Evolutionary conservation across 371 early-diverging fungal species (phyloP).

Genomic region (Mortierella sp.): DNA sequence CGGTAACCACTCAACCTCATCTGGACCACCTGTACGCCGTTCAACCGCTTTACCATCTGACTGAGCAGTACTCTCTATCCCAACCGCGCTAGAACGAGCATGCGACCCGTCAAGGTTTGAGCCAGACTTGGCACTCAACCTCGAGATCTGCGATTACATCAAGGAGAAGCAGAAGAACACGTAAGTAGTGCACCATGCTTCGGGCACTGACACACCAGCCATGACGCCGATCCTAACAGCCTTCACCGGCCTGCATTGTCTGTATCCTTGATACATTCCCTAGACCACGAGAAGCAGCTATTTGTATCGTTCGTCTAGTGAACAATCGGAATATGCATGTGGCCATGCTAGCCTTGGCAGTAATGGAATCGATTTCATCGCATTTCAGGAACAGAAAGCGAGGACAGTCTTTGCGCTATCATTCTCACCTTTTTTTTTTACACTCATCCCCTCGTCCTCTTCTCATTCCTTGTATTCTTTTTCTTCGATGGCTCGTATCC

Average conservation of each 20-base stretch:
- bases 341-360: slow-evolving; percentile 79
- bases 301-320: slow-evolving; percentile 79
- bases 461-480: no score
- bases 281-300: slow-evolving; percentile 90
- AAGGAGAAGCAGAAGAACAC: slow-evolving; percentile 87
- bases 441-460: no score
- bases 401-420: neutral
- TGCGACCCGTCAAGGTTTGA: slow-evolving; percentile 77
- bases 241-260: neutral
- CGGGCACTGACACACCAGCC: neutral
- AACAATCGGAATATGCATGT: slow-evolving; percentile 77
- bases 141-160: slow-evolving; percentile 94
- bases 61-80: neutral
- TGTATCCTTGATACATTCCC: neutral
- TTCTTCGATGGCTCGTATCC: no score
- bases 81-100: slow-evolving; percentile 70
- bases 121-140: slow-evolving; percentile 87
- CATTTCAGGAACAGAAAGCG: neutral
- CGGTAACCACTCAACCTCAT: no score
- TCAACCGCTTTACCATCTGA: neutral
- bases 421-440: neutral
- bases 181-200: slow-evolving; percentile 58
- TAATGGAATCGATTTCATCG: slow-evolving; percentile 39
- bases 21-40: no score
- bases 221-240: no score